Conservation (phyloP, 2,329 filamentous ascomycete species). For the Rosellinia necatrix region DNA sequence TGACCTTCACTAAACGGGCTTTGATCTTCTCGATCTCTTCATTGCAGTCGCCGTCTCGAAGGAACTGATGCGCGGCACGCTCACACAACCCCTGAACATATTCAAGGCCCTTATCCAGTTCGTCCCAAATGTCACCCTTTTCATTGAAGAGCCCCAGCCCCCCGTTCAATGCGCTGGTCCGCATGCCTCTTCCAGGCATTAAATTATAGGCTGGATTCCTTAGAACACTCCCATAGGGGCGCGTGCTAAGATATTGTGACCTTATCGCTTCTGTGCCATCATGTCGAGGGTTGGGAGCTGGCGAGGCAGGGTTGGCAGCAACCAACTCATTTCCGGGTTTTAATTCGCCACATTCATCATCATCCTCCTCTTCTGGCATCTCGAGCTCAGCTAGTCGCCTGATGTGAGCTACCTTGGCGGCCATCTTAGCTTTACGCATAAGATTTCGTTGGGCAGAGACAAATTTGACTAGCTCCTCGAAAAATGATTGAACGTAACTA, state of each 20-base stretch:
- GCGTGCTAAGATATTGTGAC: constrained; percentile 46
- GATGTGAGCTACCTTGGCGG: constrained; percentile 72
- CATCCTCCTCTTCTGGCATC: constrained; percentile 54
- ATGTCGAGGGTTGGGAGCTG: constrained; percentile 15
- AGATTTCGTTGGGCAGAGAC: constrained; percentile 81
- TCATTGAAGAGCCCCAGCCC: constrained; percentile 37
- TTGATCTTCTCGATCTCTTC: constrained; percentile 74
- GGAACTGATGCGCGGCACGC: constrained; percentile 83
- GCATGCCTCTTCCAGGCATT: constrained; percentile 34
- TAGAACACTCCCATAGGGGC: constrained; percentile 43
- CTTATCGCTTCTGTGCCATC: constrained; percentile 35
- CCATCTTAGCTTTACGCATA: constrained; percentile 87
- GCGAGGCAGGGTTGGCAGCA: constrained; percentile 28
- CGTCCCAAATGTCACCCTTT: constrained; percentile 65
- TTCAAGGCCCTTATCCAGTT: constrained; percentile 78
- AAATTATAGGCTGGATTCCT: constrained; percentile 29
- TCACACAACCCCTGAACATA: constrained; percentile 82
- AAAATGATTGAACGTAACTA: constrained; percentile 79
- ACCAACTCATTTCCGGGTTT: constrained; percentile 35
- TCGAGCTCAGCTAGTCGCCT: constrained; percentile 64
- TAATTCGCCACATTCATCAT: constrained; percentile 39
- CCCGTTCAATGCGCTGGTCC: constrained; percentile 35
- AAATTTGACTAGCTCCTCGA: constrained; percentile 81
- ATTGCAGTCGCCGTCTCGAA: constrained; percentile 86
- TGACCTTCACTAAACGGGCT: constrained; percentile 65